These are phyloP conservation scores for Tylopilus intermedius DNA, from an alignment of 768 basidiomycete species.

Conservation along the genomic window DNA sequence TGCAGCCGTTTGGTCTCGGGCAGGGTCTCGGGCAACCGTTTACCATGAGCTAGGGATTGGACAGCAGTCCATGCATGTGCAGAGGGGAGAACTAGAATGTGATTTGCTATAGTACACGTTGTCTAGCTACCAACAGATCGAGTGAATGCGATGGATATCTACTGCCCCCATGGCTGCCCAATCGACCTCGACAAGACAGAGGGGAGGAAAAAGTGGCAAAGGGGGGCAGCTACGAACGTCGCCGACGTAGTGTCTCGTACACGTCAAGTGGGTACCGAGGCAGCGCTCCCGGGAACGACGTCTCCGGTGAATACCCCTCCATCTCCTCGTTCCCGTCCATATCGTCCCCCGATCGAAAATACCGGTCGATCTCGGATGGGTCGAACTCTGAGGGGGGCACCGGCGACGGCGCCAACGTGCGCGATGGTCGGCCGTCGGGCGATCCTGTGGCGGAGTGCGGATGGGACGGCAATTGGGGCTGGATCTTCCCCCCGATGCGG, in stretches of 20 bases:
- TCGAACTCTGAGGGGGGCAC: constrained; percentile 55
- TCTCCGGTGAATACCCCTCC: neutral
- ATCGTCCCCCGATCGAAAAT: constrained; percentile 49
- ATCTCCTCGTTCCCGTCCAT: constrained; percentile 1
- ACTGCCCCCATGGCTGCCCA: neutral
- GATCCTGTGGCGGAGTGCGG: constrained; percentile 1
- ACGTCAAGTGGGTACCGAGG: constrained; percentile 2
- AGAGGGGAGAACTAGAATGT: neutral
- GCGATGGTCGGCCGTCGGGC: constrained; percentile 2
- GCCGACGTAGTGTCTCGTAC: constrained; percentile 10
- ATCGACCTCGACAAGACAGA: neutral
- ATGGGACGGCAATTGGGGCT: neutral
- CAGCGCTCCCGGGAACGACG: neutral
- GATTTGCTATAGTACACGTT: constrained; percentile 3
- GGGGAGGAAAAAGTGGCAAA: too few species aligned
- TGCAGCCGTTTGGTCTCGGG: constrained; percentile 26
- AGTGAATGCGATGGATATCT: constrained; percentile 10
- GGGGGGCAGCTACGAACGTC: neutral
- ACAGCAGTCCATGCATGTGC: neutral
- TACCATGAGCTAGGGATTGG: constrained; percentile 15
- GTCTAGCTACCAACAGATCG: neutral
- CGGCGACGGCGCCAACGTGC: constrained; percentile 29
- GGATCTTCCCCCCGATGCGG: constrained; percentile 41
- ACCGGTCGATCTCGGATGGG: constrained; percentile 67
- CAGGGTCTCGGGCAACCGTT: constrained; percentile 31